Percentiles rank a stretch among this genome's conserved stretches.
phyloP scores from a whole-genome alignment of 495 filamentous ascomycete genomes.

The Aspergillus saccharolyticus region DNA sequence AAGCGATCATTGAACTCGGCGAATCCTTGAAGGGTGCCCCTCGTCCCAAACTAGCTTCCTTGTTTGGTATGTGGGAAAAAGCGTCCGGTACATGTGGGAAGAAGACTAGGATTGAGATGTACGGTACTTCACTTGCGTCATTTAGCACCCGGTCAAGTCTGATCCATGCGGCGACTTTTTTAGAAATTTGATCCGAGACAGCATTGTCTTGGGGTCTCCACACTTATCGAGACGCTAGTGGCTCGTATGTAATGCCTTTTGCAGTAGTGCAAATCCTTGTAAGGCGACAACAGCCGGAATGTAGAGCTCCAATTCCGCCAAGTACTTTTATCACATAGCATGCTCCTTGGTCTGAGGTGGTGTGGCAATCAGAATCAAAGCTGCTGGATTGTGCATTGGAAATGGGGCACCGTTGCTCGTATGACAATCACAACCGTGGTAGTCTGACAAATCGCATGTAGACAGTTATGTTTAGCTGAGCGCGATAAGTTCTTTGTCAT shows the following conservation, averaged over 20 bases:
- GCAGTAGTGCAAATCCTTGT: neutral
- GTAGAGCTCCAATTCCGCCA: too few relatives aligned
- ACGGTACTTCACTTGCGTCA: neutral
- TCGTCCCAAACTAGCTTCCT: neutral
- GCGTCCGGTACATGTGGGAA: neutral
- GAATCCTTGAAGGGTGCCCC: neutral
- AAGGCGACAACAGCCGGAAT: neutral
- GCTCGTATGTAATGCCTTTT: neutral
- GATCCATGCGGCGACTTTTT: neutral
- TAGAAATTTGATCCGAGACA: neutral
- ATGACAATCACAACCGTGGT: neutral
- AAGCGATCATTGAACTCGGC: neutral
- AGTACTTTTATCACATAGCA: too few relatives aligned
- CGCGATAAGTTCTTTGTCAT: neutral
- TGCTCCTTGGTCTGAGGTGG: neutral
- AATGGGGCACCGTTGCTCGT: neutral
- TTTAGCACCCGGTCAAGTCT: neutral
- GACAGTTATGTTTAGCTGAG: neutral
- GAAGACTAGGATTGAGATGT: too few relatives aligned
- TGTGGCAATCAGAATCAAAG: neutral
- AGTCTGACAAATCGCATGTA: neutral
- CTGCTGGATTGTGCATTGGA: neutral
- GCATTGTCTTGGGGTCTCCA: neutral
- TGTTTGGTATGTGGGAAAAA: neutral
- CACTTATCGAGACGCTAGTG: neutral